phyloP scores from a whole-genome alignment of 1,284 basidiomycete species.

The Moniliophthora roreri region DNA sequence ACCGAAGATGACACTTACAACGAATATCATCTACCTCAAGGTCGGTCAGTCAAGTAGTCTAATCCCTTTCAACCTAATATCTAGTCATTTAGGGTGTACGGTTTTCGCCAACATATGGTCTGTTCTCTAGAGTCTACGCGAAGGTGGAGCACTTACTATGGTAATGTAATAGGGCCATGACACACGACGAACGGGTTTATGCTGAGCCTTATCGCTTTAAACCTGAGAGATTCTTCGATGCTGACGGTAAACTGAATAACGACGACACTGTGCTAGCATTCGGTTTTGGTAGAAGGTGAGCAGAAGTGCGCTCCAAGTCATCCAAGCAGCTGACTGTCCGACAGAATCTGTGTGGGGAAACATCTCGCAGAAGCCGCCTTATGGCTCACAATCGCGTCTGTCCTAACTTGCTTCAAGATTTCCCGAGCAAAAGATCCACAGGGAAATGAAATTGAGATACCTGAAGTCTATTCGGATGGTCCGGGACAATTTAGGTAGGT shows the following conservation, averaged over 20 bases:
- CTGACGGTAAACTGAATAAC: slow-evolving; percentile 21
- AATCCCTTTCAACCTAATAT: too few species aligned
- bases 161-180: slow-evolving; percentile 34
- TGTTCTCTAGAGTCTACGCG: not conserved
- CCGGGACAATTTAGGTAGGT: not conserved
- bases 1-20: slow-evolving; percentile 32
- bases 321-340: not conserved
- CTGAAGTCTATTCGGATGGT: not conserved
- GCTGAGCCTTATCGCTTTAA: slow-evolving; percentile 27
- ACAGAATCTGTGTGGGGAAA: slow-evolving; percentile 1
- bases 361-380: slow-evolving; percentile 6
- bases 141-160: not conserved
- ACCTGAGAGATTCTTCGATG: slow-evolving; percentile 29
- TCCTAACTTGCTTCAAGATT: slow-evolving; percentile 6
- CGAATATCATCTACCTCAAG: slow-evolving; percentile 33
- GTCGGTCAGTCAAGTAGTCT: slow-evolving; percentile 5
- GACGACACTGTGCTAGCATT: slow-evolving; percentile 25
- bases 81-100: slow-evolving; percentile 13
- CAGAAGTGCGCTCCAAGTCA: not conserved
- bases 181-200: slow-evolving; percentile 30
- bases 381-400: slow-evolving; percentile 9
- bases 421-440: slow-evolving; percentile 1
- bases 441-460: slow-evolving; percentile 5
- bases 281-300: slow-evolving; percentile 33
- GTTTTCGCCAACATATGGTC: slow-evolving; percentile 34